A percentile compares a stretch with the other conserved stretches of the same genome.
Conservation (phyloP, 768 basidiomycete genomes). For the Amanita brunnescens region DNA sequence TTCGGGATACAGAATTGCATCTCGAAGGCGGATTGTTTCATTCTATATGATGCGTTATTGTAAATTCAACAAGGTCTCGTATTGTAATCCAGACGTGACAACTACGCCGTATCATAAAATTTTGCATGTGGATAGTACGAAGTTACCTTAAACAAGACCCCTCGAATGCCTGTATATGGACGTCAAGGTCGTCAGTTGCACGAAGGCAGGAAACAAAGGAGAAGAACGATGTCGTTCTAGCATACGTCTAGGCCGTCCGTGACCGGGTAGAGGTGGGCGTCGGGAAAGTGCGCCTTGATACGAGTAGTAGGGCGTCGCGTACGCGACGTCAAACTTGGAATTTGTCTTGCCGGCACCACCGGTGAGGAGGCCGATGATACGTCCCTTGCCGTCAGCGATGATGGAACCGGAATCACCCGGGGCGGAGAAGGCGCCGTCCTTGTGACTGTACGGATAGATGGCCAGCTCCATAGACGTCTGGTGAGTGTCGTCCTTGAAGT, state of each 20-base stretch:
- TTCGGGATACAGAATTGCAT: no score
- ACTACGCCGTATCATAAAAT: no score
- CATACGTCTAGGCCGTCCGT: no score
- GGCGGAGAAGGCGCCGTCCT: conserved; percentile 22
- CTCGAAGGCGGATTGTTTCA: conserved; percentile 74
- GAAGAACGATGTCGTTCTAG: no score
- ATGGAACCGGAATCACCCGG: conserved; percentile 29
- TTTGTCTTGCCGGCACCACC: conserved; percentile 21
- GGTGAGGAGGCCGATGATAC: conserved; percentile 25
- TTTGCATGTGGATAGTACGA: no score
- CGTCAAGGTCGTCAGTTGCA: no score
- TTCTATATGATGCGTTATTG: conserved; percentile 77
- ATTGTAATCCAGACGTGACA: no score
- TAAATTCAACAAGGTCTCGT: no score
- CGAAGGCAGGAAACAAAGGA: no score
- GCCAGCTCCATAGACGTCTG: conserved; percentile 21
- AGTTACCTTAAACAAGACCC: no score
- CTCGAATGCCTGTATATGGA: no score
- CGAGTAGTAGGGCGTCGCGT: conserved; percentile 24
- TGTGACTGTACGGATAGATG: conserved; percentile 18
- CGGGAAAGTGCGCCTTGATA: conserved; percentile 18
- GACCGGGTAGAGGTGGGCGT: conserved; percentile 13
- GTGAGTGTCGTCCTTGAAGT: conserved; percentile 9
- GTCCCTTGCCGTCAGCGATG: conserved; percentile 22
- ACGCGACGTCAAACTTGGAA: conserved; percentile 23